phyloP scores from a whole-genome alignment of 495 filamentous ascomycete species.

The Pyrenopolyporus hunteri region DNA sequence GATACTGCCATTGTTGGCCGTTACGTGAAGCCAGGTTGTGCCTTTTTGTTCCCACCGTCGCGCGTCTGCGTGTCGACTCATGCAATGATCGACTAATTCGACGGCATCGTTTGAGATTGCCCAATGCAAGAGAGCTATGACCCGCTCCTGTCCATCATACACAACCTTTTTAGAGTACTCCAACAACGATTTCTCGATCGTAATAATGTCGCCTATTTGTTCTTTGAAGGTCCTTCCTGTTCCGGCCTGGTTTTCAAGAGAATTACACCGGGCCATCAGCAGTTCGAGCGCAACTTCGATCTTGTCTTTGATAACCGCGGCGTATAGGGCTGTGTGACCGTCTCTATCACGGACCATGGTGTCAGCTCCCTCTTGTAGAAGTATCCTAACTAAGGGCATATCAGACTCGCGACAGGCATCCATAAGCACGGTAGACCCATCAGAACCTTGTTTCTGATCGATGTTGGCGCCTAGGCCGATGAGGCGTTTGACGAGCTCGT shows the following conservation, averaged over 20 bases:
- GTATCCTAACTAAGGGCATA: not conserved
- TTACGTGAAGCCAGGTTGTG: slow-evolving; percentile 16
- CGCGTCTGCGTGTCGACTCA: not conserved
- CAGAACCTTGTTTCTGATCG: not conserved
- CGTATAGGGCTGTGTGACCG: slow-evolving; percentile 11
- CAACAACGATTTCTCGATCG: not conserved
- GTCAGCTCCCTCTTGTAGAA: slow-evolving; percentile 4
- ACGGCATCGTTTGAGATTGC: slow-evolving; percentile 7
- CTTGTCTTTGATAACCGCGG: not conserved
- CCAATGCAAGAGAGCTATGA: slow-evolving; percentile 3
- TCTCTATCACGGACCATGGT: not conserved
- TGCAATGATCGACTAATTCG: not conserved
- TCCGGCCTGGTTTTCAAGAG: not conserved
- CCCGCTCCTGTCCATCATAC: not conserved
- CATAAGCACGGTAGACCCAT: slow-evolving; percentile 8
- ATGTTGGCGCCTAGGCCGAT: slow-evolving; percentile 7
- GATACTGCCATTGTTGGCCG: not conserved
- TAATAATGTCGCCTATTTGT: not conserved
- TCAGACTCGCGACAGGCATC: not conserved
- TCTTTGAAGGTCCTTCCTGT: not conserved
- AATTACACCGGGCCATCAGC: slow-evolving; percentile 2
- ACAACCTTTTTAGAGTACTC: not conserved
- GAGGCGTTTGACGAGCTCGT: not conserved
- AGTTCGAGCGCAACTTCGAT: slow-evolving; percentile 18
- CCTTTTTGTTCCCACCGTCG: not conserved